Percentiles rank a stretch among this genome's conserved stretches.
These are phyloP conservation scores for Clarireedia hainanense DNA, from an alignment of 2,329 filamentous ascomycete genomes.

Conservation along the genomic window DNA sequence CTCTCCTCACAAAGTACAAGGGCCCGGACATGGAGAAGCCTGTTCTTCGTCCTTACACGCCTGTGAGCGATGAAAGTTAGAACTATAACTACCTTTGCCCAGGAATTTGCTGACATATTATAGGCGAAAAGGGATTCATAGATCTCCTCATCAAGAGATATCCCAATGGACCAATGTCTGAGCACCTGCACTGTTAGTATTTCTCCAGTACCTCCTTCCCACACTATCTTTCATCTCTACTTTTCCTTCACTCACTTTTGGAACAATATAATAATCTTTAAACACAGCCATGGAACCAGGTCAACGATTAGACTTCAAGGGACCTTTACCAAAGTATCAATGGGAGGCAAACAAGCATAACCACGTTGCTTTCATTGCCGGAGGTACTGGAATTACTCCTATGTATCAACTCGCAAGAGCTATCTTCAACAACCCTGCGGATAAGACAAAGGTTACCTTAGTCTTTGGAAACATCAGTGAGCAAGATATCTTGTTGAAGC, in stretches of 20 bases:
- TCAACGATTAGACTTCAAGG: conserved; percentile 85
- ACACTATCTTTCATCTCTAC: neutral
- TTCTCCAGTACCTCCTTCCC: neutral
- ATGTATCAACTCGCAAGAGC: conserved; percentile 91
- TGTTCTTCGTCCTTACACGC: conserved; percentile 87
- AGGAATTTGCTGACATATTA: conserved; percentile 13
- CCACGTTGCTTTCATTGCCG: conserved; percentile 81
- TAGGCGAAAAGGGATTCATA: conserved; percentile 69
- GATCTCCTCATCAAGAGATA: conserved; percentile 93
- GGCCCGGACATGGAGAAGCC: conserved; percentile 75
- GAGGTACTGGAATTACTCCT: conserved; percentile 92
- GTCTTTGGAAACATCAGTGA: conserved; percentile 86
- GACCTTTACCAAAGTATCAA: conserved; percentile 86
- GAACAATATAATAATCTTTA: neutral
- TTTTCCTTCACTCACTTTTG: neutral
- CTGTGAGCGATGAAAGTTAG: conserved; percentile 75
- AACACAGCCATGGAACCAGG: conserved; percentile 59
- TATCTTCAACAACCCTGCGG: conserved; percentile 93
- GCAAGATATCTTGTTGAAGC: conserved; percentile 85
- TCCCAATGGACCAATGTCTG: conserved; percentile 83
- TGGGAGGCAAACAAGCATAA: conserved; percentile 90
- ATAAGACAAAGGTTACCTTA: conserved; percentile 96
- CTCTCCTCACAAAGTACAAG: conserved; percentile 88
- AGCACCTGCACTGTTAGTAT: conserved; percentile 60
- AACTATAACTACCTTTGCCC: neutral